Evolutionary conservation across 2,329 filamentous ascomycete genomes (phyloP).

Genomic region (Aspergillus udagawae): DNA sequence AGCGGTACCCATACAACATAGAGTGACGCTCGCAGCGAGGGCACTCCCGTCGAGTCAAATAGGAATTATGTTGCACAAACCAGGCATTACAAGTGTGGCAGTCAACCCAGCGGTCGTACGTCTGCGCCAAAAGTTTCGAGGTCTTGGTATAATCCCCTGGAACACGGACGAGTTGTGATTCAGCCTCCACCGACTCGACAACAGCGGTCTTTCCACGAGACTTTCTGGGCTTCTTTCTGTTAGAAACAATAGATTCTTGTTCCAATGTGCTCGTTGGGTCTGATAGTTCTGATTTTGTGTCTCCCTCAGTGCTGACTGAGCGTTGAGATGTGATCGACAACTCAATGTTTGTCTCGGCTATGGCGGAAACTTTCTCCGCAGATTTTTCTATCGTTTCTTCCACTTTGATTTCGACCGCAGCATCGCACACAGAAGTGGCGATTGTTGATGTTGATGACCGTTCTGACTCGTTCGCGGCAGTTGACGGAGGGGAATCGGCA

Average conservation of each 20-base stretch:
- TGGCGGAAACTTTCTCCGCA: constrained; percentile 3
- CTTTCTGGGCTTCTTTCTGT: constrained; percentile 18
- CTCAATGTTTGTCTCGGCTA: constrained; percentile 10
- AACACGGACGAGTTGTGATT: constrained; percentile 43
- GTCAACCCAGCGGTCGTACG: constrained; percentile 77
- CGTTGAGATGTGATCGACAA: constrained; percentile 7
- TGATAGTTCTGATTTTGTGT: constrained; percentile 23
- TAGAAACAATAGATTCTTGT: constrained; percentile 14
- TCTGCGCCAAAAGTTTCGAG: constrained; percentile 67
- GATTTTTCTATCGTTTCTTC: constrained; percentile 14
- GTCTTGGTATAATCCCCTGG: constrained; percentile 84
- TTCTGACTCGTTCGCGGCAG: constrained; percentile 28
- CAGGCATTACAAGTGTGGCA: constrained; percentile 77
- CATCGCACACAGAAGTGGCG: constrained; percentile 34
- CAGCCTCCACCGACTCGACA: constrained; percentile 37
- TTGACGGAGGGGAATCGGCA: constrained; percentile 25
- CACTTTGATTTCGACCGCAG: constrained; percentile 14
- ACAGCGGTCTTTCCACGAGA: constrained; percentile 24
- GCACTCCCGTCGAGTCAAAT: constrained; percentile 79
- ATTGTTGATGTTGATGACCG: constrained; percentile 33
- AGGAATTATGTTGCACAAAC: constrained; percentile 87
- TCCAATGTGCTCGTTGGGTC: constrained; percentile 27
- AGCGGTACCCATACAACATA: constrained; percentile 89
- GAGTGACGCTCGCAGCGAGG: constrained; percentile 92
- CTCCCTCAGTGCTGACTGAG: constrained; percentile 17